Conservation (phyloP, 176 grass and related monocot genomes). For the Oryza glaberrima region DNA sequence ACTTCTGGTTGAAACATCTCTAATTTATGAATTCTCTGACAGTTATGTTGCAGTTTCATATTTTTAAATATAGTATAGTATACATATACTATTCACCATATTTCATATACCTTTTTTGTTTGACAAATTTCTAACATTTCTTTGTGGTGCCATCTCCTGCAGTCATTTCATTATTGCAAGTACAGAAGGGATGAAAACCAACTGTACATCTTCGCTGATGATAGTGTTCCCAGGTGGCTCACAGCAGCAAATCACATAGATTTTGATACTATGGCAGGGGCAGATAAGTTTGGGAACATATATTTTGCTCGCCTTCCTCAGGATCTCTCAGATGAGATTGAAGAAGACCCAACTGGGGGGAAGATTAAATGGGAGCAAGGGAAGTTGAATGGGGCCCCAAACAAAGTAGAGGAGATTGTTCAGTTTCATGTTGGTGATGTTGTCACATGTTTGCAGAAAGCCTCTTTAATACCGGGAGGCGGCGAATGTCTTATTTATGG, state of each 20-base stretch:
- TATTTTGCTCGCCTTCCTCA: conserved; percentile 95
- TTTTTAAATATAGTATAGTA: neutral
- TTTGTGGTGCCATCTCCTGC: conserved; percentile 44
- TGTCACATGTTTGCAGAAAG: conserved; percentile 95
- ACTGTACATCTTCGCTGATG: conserved; percentile 97
- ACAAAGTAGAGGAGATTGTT: conserved; percentile 99
- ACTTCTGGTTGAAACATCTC: neutral
- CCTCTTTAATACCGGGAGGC: conserved; percentile 90
- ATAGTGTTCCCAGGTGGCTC: conserved; percentile 90
- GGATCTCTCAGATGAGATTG: conserved; percentile 97
- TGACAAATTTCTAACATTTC: conserved; percentile 45
- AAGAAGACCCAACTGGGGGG: conserved; percentile 97
- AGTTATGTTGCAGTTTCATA: conserved; percentile 8
- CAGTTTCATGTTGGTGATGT: conserved; percentile 99
- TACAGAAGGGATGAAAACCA: conserved; percentile 98
- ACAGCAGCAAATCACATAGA: conserved; percentile 96
- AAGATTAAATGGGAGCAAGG: conserved; percentile 99
- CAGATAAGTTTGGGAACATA: conserved; percentile 97
- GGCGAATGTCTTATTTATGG: conserved; percentile 96
- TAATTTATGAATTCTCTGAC: conserved; percentile 20
- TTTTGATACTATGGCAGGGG: conserved; percentile 97
- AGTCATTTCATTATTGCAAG: conserved; percentile 99
- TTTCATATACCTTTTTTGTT: neutral
- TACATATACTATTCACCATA: neutral
- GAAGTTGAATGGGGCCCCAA: conserved; percentile 92